A percentile compares a stretch with the other conserved stretches of the same genome.
These are phyloP conservation scores for Lentinus polychrous DNA, from an alignment of 1,284 basidiomycete genomes.

Conservation along the genomic window DNA sequence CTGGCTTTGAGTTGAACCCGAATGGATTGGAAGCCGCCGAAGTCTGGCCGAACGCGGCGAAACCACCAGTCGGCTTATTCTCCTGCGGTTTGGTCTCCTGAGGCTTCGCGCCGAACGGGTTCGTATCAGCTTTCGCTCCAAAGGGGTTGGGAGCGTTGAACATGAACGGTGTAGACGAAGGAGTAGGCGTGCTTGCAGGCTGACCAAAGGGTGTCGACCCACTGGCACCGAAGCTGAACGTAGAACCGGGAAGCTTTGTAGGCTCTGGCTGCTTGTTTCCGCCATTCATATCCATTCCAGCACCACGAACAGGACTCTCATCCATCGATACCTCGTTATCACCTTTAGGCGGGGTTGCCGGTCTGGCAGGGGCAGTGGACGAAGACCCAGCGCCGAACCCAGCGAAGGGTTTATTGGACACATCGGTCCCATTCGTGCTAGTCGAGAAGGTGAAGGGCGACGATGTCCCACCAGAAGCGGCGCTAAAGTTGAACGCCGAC, in stretches of 20 bases:
- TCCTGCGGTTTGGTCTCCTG: conserved; percentile 16
- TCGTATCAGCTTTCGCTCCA: conserved; percentile 15
- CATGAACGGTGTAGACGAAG: conserved; percentile 12
- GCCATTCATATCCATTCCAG: conserved; percentile 22
- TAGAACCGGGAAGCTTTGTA: conserved; percentile 13
- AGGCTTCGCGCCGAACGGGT: conserved; percentile 15
- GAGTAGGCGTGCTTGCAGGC: conserved; percentile 7
- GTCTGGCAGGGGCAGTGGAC: conserved; percentile 11
- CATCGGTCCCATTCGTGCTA: conserved; percentile 15
- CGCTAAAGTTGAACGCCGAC: conserved; percentile 14
- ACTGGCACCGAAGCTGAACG: conserved; percentile 16
- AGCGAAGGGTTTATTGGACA: conserved; percentile 18
- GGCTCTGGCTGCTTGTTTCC: conserved; percentile 2
- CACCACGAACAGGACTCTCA: conserved; percentile 27
- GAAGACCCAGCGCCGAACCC: conserved; percentile 14
- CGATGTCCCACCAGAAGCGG: conserved; percentile 9
- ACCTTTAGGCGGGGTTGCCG: conserved; percentile 22
- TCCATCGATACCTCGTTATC: conserved; percentile 30
- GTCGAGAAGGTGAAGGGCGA: not conserved
- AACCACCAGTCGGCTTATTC: conserved; percentile 10
- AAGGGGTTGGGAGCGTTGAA: conserved; percentile 15
- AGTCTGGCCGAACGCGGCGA: conserved; percentile 11
- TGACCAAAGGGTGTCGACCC: conserved; percentile 20
- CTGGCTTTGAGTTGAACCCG: conserved; percentile 9
- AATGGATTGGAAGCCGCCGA: not conserved